Conservation (phyloP, 2,329 filamentous ascomycete genomes). For the Sporothrix sp. region DNA sequence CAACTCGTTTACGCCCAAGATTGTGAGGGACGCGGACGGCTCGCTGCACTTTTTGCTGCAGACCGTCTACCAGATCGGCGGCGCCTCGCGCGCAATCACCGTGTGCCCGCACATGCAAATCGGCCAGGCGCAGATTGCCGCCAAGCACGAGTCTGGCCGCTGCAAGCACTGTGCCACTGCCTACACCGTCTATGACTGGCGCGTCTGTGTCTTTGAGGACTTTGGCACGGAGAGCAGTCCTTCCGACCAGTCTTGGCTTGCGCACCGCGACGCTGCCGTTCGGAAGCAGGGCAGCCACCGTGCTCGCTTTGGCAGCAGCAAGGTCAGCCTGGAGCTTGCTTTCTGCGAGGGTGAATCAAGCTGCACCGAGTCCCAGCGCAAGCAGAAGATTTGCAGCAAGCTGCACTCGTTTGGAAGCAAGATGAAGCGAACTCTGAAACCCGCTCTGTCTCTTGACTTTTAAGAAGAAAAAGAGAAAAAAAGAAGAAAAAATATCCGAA, state of each 20-base stretch:
- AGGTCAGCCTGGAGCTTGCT: not conserved
- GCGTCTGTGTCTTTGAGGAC: not conserved
- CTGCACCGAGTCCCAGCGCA: too few species aligned
- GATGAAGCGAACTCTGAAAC: not conserved
- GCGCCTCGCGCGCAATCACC: not conserved
- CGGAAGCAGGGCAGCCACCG: not conserved
- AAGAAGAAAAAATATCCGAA: not conserved
- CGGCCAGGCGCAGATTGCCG: not conserved
- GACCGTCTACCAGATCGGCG: not conserved
- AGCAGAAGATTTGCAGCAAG: too few species aligned
- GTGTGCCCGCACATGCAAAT: not conserved
- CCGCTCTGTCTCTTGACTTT: not conserved
- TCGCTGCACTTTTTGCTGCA: conserved; percentile 1
- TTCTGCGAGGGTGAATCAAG: too few species aligned
- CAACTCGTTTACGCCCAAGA: not conserved
- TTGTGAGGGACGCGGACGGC: not conserved
- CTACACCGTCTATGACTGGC: not conserved
- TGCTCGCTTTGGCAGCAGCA: not conserved
- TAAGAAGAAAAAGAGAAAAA: not conserved
- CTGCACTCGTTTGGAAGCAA: not conserved
- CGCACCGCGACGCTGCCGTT: not conserved
- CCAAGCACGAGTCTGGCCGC: not conserved
- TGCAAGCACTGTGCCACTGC: not conserved
- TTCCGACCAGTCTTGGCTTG: not conserved
- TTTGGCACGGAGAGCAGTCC: not conserved